Evolutionary conservation across 2,329 filamentous ascomycete genomes (phyloP).

Genomic region (Arthroderma sp.): DNA sequence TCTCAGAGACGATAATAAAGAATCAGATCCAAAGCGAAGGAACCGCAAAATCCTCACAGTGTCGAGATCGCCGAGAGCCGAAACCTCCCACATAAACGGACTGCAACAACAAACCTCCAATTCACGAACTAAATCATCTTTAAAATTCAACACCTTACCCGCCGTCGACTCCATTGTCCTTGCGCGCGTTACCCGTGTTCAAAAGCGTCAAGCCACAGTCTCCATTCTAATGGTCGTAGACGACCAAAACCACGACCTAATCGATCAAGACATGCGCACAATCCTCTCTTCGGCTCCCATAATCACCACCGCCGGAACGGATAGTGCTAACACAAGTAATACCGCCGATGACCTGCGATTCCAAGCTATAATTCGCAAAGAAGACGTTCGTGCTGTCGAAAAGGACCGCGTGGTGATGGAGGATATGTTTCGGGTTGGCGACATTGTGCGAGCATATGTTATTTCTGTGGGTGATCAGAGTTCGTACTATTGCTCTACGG

Average conservation of each 20-base stretch:
- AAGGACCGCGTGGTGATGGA: slow-evolving; percentile 89
- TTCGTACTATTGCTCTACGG: slow-evolving; percentile 90
- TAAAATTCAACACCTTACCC: slow-evolving; percentile 58
- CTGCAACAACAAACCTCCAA: slow-evolving; percentile 16
- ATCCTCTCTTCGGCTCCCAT: slow-evolving; percentile 25
- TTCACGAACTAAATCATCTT: slow-evolving; percentile 9
- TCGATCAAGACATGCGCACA: slow-evolving; percentile 22
- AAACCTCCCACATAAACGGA: neutral
- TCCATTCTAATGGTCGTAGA: slow-evolving; percentile 73
- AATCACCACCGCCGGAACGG: slow-evolving; percentile 4
- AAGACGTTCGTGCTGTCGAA: slow-evolving; percentile 89
- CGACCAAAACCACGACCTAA: slow-evolving; percentile 19
- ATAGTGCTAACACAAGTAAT: slow-evolving; percentile 27
- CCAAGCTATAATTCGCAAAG: slow-evolving; percentile 71
- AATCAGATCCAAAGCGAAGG: slow-evolving; percentile 9
- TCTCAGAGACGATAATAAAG: slow-evolving; percentile 33
- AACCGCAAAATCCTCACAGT: slow-evolving; percentile 19
- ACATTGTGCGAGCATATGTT: slow-evolving; percentile 77
- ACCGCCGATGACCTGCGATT: slow-evolving; percentile 55
- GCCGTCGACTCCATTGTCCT: slow-evolving; percentile 70
- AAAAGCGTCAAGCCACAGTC: slow-evolving; percentile 71
- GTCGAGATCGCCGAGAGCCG: slow-evolving; percentile 22
- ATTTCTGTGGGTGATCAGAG: slow-evolving; percentile 87
- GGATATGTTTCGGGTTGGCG: slow-evolving; percentile 83
- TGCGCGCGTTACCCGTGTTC: slow-evolving; percentile 72